These are phyloP conservation scores for Dujonia santamariae DNA, from an alignment of 1,139 yeast genomes.

Conservation along the genomic window DNA sequence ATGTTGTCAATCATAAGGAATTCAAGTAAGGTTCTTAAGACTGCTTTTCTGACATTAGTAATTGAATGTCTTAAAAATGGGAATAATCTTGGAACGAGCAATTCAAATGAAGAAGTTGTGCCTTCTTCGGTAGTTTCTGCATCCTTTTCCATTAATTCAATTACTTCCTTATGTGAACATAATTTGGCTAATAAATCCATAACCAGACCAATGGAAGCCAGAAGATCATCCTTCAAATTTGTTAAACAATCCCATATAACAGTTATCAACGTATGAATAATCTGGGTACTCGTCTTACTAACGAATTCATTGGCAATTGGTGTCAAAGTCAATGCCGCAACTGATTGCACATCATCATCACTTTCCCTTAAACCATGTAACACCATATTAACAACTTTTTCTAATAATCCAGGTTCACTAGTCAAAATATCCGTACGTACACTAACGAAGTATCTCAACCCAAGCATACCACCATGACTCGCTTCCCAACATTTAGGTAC, in stretches of 20 bases:
- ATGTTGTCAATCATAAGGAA: constrained; percentile 70
- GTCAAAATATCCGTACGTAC: constrained; percentile 78
- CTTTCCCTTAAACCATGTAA: constrained; percentile 78
- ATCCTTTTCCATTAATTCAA: constrained; percentile 64
- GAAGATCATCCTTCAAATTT: constrained; percentile 82
- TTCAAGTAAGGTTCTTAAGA: constrained; percentile 74
- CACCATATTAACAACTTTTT: constrained; percentile 79
- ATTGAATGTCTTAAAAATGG: constrained; percentile 95
- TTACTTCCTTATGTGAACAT: constrained; percentile 77
- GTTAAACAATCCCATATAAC: constrained; percentile 89
- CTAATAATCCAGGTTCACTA: constrained; percentile 55
- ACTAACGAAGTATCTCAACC: constrained; percentile 87
- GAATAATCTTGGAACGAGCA: constrained; percentile 83
- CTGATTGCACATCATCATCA: constrained; percentile 97
- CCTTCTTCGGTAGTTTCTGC: constrained; percentile 47
- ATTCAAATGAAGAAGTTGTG: constrained; percentile 50
- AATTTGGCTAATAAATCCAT: constrained; percentile 91
- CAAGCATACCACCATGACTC: constrained; percentile 96
- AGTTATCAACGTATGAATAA: constrained; percentile 62
- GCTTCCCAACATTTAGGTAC: constrained; percentile 82
- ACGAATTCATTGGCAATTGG: constrained; percentile 90
- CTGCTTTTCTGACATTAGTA: constrained; percentile 87
- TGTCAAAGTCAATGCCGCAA: constrained; percentile 87
- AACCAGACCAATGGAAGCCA: constrained; percentile 93
- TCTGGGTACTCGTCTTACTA: constrained; percentile 49